Conservation (phyloP, 1,284 basidiomycete genomes). For the Schizophyllum commune region DNA sequence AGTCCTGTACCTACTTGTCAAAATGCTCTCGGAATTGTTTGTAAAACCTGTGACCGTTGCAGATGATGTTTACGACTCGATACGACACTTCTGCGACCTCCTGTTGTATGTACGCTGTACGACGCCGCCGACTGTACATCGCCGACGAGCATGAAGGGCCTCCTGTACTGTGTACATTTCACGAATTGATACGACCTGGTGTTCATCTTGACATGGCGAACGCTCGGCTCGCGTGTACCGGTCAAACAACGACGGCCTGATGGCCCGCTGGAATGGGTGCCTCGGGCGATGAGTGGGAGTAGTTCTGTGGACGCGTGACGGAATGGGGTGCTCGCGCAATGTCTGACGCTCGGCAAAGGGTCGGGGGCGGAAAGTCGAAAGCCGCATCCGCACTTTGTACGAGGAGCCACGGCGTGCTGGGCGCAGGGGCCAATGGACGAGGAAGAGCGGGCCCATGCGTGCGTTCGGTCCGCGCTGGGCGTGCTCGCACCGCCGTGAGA, state of each 20-base stretch:
- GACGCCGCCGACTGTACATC: background rate
- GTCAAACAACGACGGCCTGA: background rate
- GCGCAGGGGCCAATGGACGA: too few relatives aligned
- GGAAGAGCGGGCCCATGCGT: background rate
- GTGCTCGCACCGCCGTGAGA: background rate
- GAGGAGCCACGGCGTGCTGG: background rate
- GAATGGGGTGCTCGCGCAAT: background rate
- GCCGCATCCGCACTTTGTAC: background rate
- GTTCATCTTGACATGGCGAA: background rate
- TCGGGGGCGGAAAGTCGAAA: background rate
- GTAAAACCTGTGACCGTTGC: slow-evolving; percentile 12
- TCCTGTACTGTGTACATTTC: background rate
- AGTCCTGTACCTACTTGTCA: slow-evolving; percentile 12
- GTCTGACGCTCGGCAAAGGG: background rate
- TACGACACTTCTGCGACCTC: slow-evolving; percentile 11
- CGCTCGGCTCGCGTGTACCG: background rate
- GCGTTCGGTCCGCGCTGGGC: background rate
- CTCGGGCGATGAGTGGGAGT: background rate
- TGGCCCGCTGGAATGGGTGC: background rate
- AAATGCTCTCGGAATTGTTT: slow-evolving; percentile 19
- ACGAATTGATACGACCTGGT: background rate
- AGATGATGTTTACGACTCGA: slow-evolving; percentile 11
- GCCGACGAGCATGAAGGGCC: background rate
- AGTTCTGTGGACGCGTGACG: too few relatives aligned
- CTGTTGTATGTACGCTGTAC: slow-evolving; percentile 3